Evolutionary conservation across 441 rosid genomes (phyloP).

Genomic region (Syzygium syzygioides): DNA sequence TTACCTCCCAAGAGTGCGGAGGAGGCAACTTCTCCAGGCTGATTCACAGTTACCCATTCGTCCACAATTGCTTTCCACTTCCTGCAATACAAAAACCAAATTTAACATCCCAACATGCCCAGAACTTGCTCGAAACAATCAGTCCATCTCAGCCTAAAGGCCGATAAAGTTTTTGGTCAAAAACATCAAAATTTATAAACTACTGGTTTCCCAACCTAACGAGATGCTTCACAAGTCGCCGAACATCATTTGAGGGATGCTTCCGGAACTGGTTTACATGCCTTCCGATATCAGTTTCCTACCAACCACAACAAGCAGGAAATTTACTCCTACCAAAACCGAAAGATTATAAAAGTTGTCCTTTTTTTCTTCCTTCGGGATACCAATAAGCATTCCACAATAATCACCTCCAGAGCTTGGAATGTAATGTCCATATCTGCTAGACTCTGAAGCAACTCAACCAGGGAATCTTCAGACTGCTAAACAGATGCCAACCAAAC

Average conservation of each 20-base stretch:
- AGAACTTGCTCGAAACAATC: not conserved
- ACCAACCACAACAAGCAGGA: conserved; percentile 8
- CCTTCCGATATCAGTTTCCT: conserved; percentile 92
- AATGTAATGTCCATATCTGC: conserved; percentile 94
- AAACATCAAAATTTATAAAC: not conserved
- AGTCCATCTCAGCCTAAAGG: not conserved
- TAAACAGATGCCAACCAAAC: conserved; percentile 1
- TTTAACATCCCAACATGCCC: not conserved
- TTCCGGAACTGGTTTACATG: conserved; percentile 73
- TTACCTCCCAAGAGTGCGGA: conserved; percentile 67
- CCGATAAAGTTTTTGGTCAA: not conserved
- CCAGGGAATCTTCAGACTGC: conserved; percentile 79
- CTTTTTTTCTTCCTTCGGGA: not conserved
- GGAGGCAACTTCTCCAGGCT: conserved; percentile 66
- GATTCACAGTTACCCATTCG: conserved; percentile 89
- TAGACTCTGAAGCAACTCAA: conserved; percentile 83
- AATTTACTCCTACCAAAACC: not conserved
- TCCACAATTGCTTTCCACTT: conserved; percentile 98
- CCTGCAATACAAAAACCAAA: conserved; percentile 30
- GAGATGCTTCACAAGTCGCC: conserved; percentile 78
- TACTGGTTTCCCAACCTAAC: conserved; percentile 45
- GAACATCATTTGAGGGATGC: conserved; percentile 65
- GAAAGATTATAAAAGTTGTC: not conserved
- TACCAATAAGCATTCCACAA: not conserved
- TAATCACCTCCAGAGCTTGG: conserved; percentile 72